A percentile compares a stretch with the other conserved stretches of the same genome.
phyloP scores from a whole-genome alignment of 2,329 filamentous ascomycete genomes.

The Microsporum canis region DNA sequence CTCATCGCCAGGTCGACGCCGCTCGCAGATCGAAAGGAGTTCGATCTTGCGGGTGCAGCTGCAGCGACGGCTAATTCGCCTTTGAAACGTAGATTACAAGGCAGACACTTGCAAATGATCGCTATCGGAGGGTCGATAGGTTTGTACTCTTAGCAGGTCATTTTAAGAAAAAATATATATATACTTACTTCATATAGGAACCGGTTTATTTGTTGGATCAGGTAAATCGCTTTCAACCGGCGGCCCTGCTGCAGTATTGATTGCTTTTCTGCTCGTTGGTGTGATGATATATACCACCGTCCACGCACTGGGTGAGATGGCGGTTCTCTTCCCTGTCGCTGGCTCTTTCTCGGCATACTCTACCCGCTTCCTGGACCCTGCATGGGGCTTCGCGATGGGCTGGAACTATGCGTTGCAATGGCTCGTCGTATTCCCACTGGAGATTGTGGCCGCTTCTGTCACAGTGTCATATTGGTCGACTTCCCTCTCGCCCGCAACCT shows the following conservation, averaged over 20 bases:
- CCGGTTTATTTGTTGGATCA: conserved; percentile 34
- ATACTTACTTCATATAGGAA: conserved; percentile 20
- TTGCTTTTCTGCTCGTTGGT: conserved; percentile 34
- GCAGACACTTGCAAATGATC: conserved; percentile 48
- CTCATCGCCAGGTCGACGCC: conserved; percentile 12
- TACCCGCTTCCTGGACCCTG: conserved; percentile 35
- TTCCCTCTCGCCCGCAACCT: conserved; percentile 26
- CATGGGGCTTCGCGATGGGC: conserved; percentile 39
- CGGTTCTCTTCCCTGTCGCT: conserved; percentile 39
- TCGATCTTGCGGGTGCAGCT: conserved; percentile 21
- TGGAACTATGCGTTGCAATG: conserved; percentile 51
- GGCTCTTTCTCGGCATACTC: conserved; percentile 40
- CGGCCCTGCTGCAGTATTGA: conserved; percentile 35
- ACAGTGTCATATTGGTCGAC: conserved; percentile 50
- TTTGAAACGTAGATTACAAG: conserved; percentile 31
- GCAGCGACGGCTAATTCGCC: conserved; percentile 21
- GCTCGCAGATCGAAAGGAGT: conserved; percentile 13
- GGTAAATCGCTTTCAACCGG: conserved; percentile 28
- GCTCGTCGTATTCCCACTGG: conserved; percentile 66
- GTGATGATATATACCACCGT: conserved; percentile 59
- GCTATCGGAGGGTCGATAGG: conserved; percentile 49
- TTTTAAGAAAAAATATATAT: not conserved
- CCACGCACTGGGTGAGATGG: conserved; percentile 39
- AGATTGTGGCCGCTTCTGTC: conserved; percentile 53
- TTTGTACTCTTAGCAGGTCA: not conserved